Conservation (phyloP, 1,284 basidiomycete species). For the Apiotrichum mycotoxinovorans region DNA sequence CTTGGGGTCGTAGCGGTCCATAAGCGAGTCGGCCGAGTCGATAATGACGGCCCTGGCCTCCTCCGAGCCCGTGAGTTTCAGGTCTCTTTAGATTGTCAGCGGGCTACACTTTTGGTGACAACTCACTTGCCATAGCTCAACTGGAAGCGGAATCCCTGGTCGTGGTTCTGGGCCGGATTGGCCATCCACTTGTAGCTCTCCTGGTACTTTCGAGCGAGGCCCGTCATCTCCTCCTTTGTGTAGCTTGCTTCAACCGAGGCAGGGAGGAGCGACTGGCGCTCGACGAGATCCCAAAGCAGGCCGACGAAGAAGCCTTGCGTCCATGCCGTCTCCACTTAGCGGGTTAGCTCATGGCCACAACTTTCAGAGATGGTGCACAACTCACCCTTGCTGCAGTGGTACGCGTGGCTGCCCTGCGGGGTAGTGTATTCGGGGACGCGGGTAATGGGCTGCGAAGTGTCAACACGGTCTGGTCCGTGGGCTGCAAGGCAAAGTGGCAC, state of each 20-base stretch:
- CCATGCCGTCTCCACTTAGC: slow-evolving; percentile 28
- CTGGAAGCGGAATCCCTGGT: slow-evolving; percentile 45
- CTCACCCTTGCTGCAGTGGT: slow-evolving; percentile 34
- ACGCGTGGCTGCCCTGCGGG: slow-evolving; percentile 30
- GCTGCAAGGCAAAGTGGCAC: not conserved
- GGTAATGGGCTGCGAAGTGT: not conserved
- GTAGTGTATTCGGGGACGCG: slow-evolving; percentile 36
- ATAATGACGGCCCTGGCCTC: slow-evolving; percentile 32
- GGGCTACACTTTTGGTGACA: no score
- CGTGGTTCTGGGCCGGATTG: slow-evolving; percentile 33
- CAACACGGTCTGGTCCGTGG: not conserved
- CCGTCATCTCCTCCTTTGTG: slow-evolving; percentile 25
- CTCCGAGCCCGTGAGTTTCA: slow-evolving; percentile 27
- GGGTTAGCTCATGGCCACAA: no score
- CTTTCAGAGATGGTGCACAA: no score
- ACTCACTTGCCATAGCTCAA: slow-evolving; percentile 36
- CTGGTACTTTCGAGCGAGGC: slow-evolving; percentile 33
- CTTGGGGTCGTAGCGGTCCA: slow-evolving; percentile 34
- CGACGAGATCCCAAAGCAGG: slow-evolving; percentile 35
- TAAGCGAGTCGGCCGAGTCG: slow-evolving; percentile 35
- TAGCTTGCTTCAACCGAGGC: slow-evolving; percentile 20
- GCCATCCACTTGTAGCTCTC: slow-evolving; percentile 27
- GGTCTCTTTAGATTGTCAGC: no score
- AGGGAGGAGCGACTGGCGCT: slow-evolving; percentile 27
- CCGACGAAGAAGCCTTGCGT: slow-evolving; percentile 45